Evolutionary conservation across 345 rosid species (phyloP).

Genomic region (Citrus cavaleriei): DNA sequence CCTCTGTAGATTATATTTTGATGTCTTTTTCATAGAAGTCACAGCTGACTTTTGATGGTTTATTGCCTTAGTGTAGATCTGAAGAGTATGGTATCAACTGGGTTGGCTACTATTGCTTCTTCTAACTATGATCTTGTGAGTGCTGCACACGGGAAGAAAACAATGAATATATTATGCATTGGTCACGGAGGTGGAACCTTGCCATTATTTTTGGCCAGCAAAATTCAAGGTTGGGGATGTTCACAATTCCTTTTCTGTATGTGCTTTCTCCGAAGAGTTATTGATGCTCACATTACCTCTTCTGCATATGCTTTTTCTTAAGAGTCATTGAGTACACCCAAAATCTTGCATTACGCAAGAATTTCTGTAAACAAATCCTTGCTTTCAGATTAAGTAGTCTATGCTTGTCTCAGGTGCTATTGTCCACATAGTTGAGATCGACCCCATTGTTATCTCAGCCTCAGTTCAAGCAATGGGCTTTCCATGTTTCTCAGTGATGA

Average conservation of each 20-base stretch:
- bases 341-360: background rate
- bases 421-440: slow-evolving; percentile 74
- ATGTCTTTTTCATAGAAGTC: background rate
- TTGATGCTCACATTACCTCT: background rate
- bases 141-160: slow-evolving; percentile 52
- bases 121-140: slow-evolving; percentile 48
- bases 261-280: slow-evolving; percentile 20
- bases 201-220: slow-evolving; percentile 76
- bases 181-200: slow-evolving; percentile 98
- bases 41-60: background rate
- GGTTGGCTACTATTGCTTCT: slow-evolving; percentile 63
- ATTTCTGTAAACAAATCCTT: background rate
- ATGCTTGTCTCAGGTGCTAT: slow-evolving; percentile 53
- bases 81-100: slow-evolving; percentile 83
- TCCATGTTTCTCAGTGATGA: slow-evolving; percentile 66
- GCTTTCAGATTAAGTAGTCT: background rate
- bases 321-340: background rate
- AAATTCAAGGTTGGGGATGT: slow-evolving; percentile 56
- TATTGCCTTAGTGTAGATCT: slow-evolving; percentile 47
- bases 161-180: slow-evolving; percentile 68
- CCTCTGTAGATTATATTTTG: background rate
- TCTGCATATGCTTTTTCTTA: background rate
- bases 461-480: slow-evolving; percentile 83
- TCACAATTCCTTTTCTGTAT: background rate
- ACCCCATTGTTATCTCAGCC: slow-evolving; percentile 75